A percentile compares a stretch with the other conserved stretches of the same genome.
Evolutionary conservation across 192 early-diverging fungal genomes (phyloP).

Genomic region (Neocallimastix lanati): DNA sequence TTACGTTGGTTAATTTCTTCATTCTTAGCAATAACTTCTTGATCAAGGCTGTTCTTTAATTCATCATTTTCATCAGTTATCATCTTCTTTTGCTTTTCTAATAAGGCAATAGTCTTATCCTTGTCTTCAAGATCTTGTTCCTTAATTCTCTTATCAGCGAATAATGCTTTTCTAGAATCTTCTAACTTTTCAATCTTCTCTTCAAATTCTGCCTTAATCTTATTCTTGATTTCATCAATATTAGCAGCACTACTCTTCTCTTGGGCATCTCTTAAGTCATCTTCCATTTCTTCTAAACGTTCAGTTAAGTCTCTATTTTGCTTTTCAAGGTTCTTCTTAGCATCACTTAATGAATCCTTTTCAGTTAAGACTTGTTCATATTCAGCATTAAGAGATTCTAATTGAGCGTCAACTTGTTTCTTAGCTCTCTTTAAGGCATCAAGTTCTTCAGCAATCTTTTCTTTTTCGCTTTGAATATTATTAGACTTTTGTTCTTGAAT

Average conservation of each 20-base stretch:
- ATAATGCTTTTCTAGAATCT: constrained; percentile 57
- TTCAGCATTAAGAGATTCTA: constrained; percentile 49
- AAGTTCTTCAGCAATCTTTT: constrained; percentile 36
- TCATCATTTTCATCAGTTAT: constrained; percentile 42
- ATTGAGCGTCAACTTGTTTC: constrained; percentile 45
- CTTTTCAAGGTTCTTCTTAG: constrained; percentile 40
- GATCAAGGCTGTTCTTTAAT: constrained; percentile 38
- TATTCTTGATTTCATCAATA: constrained; percentile 32
- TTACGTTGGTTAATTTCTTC: constrained; percentile 37
- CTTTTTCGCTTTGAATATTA: constrained; percentile 35
- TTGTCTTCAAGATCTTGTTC: constrained; percentile 68
- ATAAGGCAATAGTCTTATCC: constrained; percentile 40
- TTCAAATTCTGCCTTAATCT: constrained; percentile 46
- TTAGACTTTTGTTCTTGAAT: constrained; percentile 54
- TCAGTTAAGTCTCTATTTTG: constrained; percentile 30
- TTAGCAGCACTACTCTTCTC: constrained; percentile 13
- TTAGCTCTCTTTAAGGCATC: constrained; percentile 34
- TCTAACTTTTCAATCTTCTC: constrained; percentile 59
- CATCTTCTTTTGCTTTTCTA: constrained; percentile 43
- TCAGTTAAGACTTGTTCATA: constrained; percentile 48
- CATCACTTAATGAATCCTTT: constrained; percentile 35
- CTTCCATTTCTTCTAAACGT: constrained; percentile 30
- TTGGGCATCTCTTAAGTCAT: constrained; percentile 31
- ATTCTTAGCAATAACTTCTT: constrained; percentile 37
- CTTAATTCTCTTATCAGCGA: constrained; percentile 51